Evolutionary conservation across 257 asterid genomes (phyloP), one percentile per base, ranked within the genome.

Genomic region (Penstemon barbatus): DNA sequence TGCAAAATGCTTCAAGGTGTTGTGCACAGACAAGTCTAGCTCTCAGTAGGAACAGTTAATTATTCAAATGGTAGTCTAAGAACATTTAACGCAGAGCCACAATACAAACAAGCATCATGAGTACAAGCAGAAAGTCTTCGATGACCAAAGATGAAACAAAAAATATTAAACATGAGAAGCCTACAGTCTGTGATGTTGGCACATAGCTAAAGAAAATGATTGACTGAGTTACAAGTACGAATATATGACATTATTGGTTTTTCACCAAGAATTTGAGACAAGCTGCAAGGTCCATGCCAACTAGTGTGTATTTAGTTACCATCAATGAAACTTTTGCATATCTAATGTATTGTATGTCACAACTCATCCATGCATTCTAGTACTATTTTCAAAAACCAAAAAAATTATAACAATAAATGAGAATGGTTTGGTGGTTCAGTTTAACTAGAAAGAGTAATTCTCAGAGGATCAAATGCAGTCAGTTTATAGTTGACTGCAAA

Each of bases 381-480:
- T 12, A 60, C 12, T 39, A 41, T 19, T 60, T 40, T 60, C 19
- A 1, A 25, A 25, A 25, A 25, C 33, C 33, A 25, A 25, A 25
- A 25, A 25, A 25, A 25, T 25, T 15, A 60, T 13, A 36, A 36
- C 65, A 60, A 25, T 40, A 60, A 12, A 61, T 61, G 15, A 42
- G 0, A 61, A 19, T 9, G 54, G n/a, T 18, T 59, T 3, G 9
- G 9, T 12, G 45, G 44, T 33, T 65, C 36, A 58, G 50, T 52
- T 62, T 51, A 42, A 43, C 70, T 10, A 54, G 12, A 41, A 70
- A 25, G 42, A 39, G 13, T 60, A 56, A 15, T 44, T 56, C 36
- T 56, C 19, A 71, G 65, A 13, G 61, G 12, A 57, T 41, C 43
- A 62, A 61, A 42, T 43, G 65, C 15, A 61, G 65, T 70, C 15